These are phyloP conservation scores for Acrocalymma vagum DNA, from an alignment of 2,329 filamentous ascomycete species.

Conservation along the genomic window DNA sequence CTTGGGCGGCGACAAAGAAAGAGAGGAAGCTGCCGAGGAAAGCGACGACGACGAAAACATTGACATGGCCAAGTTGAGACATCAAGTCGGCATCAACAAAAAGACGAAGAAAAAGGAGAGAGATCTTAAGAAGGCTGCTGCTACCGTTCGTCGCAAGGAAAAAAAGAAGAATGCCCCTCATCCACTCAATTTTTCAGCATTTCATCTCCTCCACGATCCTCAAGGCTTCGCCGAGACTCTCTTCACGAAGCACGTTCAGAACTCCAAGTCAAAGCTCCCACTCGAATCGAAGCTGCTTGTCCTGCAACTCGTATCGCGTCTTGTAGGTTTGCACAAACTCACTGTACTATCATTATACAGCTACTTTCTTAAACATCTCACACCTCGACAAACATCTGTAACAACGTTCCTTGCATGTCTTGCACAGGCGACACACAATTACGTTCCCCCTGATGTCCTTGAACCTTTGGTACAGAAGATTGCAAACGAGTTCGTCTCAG, in stretches of 20 bases:
- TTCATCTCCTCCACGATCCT: conserved; percentile 92
- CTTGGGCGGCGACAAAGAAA: conserved; percentile 92
- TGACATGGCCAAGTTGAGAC: conserved; percentile 82
- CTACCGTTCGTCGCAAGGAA: conserved; percentile 81
- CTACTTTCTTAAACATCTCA: conserved; percentile 91
- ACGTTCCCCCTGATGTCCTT: conserved; percentile 90
- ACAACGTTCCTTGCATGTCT: conserved; percentile 93
- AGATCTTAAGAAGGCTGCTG: conserved; percentile 79
- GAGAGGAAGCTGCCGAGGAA: conserved; percentile 86
- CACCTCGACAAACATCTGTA: conserved; percentile 85
- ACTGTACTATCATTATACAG: conserved; percentile 92
- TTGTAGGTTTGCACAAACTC: conserved; percentile 92
- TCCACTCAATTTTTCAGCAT: conserved; percentile 91
- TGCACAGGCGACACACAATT: conserved; percentile 88
- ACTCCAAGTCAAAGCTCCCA: conserved; percentile 82
- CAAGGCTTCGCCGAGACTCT: conserved; percentile 91
- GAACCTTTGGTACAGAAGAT: conserved; percentile 95
- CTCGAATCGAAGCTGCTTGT: conserved; percentile 91
- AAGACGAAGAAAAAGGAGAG: conserved; percentile 90
- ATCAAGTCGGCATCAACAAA: conserved; percentile 92
- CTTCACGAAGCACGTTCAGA: conserved; percentile 91
- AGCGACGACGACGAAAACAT: conserved; percentile 76
- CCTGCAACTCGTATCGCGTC: conserved; percentile 85
- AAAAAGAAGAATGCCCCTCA: conserved; percentile 89
- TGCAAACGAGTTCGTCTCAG: conserved; percentile 97